phyloP scores from a whole-genome alignment of 1,284 basidiomycete species.

The Marasmius oreades region DNA sequence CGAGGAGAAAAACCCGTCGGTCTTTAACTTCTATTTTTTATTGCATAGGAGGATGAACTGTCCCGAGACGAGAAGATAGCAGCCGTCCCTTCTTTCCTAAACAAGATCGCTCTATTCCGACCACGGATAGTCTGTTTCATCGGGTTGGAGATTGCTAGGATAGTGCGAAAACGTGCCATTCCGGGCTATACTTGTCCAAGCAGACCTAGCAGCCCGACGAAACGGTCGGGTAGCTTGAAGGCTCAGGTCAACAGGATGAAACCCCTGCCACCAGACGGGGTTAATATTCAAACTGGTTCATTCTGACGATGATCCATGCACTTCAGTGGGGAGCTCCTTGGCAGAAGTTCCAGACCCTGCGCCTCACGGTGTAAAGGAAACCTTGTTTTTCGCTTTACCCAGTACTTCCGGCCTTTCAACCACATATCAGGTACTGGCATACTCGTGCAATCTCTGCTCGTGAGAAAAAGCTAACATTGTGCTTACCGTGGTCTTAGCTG shows the following conservation, averaged over 20 bases:
- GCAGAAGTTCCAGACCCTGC: not conserved
- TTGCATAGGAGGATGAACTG: constrained; percentile 1
- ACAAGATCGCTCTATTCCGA: not conserved
- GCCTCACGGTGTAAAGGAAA: not conserved
- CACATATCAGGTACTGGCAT: not conserved
- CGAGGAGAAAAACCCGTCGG: not conserved
- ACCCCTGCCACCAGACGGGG: not conserved
- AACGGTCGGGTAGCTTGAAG: not conserved
- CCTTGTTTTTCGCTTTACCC: constrained; percentile 3
- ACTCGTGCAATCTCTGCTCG: not conserved
- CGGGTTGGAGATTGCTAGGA: not conserved
- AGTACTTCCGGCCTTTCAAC: not conserved
- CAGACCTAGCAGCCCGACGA: not conserved
- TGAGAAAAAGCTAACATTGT: not conserved
- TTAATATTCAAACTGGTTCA: not conserved
- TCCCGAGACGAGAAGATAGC: not conserved
- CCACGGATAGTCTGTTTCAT: constrained; percentile 10
- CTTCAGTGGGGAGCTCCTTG: not conserved
- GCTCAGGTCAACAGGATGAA: not conserved
- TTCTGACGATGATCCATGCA: not conserved
- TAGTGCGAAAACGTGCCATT: not conserved
- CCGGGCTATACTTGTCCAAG: not conserved
- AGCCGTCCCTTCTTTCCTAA: not conserved
- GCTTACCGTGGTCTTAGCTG: not conserved
- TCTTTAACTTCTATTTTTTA: not conserved